A percentile compares a stretch with the other conserved stretches of the same genome.
Evolutionary conservation across 768 basidiomycete species (phyloP).

Genomic region (Pisolithus tinctorius): DNA sequence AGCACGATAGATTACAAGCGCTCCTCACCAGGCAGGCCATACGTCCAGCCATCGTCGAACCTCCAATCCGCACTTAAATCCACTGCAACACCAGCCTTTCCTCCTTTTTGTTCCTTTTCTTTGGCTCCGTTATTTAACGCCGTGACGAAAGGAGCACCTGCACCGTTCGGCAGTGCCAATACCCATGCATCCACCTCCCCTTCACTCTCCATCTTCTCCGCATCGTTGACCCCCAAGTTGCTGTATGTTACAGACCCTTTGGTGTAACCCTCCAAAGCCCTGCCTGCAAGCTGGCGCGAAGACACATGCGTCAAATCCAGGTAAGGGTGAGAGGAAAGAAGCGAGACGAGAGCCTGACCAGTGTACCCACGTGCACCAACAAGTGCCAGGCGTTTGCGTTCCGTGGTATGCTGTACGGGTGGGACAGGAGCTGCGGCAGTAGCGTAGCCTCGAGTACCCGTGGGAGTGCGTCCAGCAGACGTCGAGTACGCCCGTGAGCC

Average conservation of each 20-base stretch:
- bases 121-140: slow-evolving; percentile 76
- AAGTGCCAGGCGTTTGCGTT: slow-evolving; percentile 84
- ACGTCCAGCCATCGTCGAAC: slow-evolving; percentile 93
- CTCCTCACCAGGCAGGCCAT: slow-evolving; percentile 96
- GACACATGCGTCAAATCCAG: slow-evolving; percentile 93
- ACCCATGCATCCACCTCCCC: slow-evolving; percentile 97
- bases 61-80: slow-evolving; percentile 94
- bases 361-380: slow-evolving; percentile 97
- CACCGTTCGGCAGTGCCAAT: slow-evolving; percentile 97
- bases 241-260: slow-evolving; percentile 70
- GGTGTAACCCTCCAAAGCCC: slow-evolving; percentile 71
- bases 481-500: slow-evolving; percentile 58
- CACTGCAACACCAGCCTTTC: slow-evolving; percentile 69
- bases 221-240: slow-evolving; percentile 72
- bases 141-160: slow-evolving; percentile 94
- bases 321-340: slow-evolving; percentile 85
- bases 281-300: slow-evolving; percentile 87
- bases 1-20: slow-evolving; percentile 33
- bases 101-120: slow-evolving; percentile 35
- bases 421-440: slow-evolving; percentile 42
- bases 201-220: slow-evolving; percentile 82
- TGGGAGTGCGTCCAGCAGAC: slow-evolving; percentile 40
- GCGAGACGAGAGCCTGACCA: slow-evolving; percentile 81
- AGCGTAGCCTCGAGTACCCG: slow-evolving; percentile 70
- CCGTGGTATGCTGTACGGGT: slow-evolving; percentile 36